Conservation (phyloP, 495 filamentous ascomycete genomes). For the Rhizodiscina lignyota region DNA sequence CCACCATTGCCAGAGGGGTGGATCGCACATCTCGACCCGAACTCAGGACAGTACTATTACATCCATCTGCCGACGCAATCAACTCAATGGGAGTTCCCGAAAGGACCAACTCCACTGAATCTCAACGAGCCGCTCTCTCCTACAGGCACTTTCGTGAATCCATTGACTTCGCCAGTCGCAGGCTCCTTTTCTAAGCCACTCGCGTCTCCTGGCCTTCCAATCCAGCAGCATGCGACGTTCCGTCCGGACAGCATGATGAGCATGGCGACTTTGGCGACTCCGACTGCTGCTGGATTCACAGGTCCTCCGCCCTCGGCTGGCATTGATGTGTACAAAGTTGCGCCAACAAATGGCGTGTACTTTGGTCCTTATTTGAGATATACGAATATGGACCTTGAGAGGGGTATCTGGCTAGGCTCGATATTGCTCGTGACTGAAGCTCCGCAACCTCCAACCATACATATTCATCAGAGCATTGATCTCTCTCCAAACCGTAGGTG, state of each 20-base stretch:
- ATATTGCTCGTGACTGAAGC: conserved; percentile 77
- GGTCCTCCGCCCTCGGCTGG: conserved; percentile 76
- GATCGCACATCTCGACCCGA: conserved; percentile 93
- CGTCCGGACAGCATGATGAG: conserved; percentile 55
- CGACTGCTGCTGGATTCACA: conserved; percentile 52
- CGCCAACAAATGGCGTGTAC: conserved; percentile 93
- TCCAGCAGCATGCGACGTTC: conserved; percentile 42
- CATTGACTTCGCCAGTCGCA: conserved; percentile 54
- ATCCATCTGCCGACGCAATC: conserved; percentile 92
- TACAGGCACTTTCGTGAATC: conserved; percentile 57
- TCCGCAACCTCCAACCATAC: conserved; percentile 89
- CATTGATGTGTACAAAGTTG: conserved; percentile 81
- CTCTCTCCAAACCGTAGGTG: conserved; percentile 89
- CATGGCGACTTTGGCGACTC: conserved; percentile 49
- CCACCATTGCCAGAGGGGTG: conserved; percentile 92
- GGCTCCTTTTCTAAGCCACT: conserved; percentile 46
- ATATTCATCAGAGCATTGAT: conserved; percentile 82
- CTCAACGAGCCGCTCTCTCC: conserved; percentile 72
- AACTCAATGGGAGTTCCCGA: conserved; percentile 97
- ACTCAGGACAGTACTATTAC: conserved; percentile 95
- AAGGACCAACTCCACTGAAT: conserved; percentile 70
- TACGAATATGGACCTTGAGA: conserved; percentile 91
- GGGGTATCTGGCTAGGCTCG: conserved; percentile 74
- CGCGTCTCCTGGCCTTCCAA: conserved; percentile 36
- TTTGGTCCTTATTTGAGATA: conserved; percentile 94